Evolutionary conservation across 768 basidiomycete genomes (phyloP), one percentile per base, ranked within the genome.

Genomic region (Pleurotus tuoliensis): DNA sequence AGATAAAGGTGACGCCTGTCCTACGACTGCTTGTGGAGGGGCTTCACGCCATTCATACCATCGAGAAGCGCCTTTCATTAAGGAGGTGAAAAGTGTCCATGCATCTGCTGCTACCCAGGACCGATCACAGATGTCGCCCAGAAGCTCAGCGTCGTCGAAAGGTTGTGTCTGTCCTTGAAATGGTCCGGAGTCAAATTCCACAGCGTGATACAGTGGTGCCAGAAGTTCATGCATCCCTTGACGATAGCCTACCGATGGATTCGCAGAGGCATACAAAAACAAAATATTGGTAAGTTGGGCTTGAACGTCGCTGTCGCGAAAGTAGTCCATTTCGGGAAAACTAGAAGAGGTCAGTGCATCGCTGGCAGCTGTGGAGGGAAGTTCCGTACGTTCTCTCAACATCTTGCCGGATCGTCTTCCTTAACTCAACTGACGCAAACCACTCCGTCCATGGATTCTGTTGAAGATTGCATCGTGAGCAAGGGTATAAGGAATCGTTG

Each of bases 191-290:
- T 99, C 97, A 62, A 80, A 87, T 68, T 96, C 88, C 56, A 90
- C 76, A 2, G 87, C 87, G 64, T 90, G 84, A 63, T 92, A 91
- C 25, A 98, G 69, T 0, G 92, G 88, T 3, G 95, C 97, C 18
- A 98, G 80, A 7, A 98, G 73, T 66, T 99, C 97, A 65, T 99
- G 97, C 97, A 99, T 98, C 53, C 97, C 82, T 77, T 99, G 97
- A 27, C 97, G 83, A 67, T 99, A 99, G 18, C 94, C 94, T 18
- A 96, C 82, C 40, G 87, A 78, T 1, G 91, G 84, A 66, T 95
- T 84, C 66, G 84, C 81, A 40, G 83, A 77, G 12, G 90, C 86
- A 68, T 89, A 90, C 22, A 98, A 72, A 69, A 94, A 97, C 8
- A 99, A 77, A 16, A 97, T 84, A 62, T 94, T 90, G 0, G 90